A percentile compares a stretch with the other conserved stretches of the same genome.
Conservation (phyloP, 1,284 basidiomycete genomes). For the Fomes fomentarius region DNA sequence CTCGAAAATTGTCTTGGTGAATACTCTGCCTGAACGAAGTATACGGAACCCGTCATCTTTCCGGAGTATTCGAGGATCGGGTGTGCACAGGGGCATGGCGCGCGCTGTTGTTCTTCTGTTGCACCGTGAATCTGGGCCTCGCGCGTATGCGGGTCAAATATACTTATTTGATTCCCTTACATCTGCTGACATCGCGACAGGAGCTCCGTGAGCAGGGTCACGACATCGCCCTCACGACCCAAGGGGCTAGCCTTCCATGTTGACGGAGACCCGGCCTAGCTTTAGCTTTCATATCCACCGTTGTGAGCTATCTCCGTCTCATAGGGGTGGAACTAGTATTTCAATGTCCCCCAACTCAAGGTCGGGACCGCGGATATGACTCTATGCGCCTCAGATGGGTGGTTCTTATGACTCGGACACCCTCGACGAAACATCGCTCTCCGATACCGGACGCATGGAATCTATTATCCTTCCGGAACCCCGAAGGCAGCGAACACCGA, state of each 20-base stretch:
- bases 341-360: conserved; percentile 82
- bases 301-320: not conserved
- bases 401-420: too few species aligned
- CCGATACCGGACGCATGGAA: too few species aligned
- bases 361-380: too few species aligned
- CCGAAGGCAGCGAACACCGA: conserved; percentile 88
- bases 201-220: conserved; percentile 58
- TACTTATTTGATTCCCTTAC: too few species aligned
- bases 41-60: conserved; percentile 71
- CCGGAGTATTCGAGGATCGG: conserved; percentile 73
- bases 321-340: too few species aligned
- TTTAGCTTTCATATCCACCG: conserved; percentile 64
- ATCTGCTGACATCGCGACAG: too few species aligned
- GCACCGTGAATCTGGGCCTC: too few species aligned
- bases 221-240: conserved; percentile 80
- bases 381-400: conserved; percentile 20
- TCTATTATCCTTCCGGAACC: conserved; percentile 52
- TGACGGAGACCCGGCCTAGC: conserved; percentile 74
- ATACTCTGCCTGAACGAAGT: conserved; percentile 53
- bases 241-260: conserved; percentile 82
- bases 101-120: too few species aligned
- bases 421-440: too few species aligned
- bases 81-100: too few species aligned
- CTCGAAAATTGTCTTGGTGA: conserved; percentile 40
- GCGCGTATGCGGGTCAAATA: not conserved